Percentiles rank a stretch among this genome's conserved stretches.
Conservation (phyloP, 805 yeast species). For the Ogataea philodendri region DNA sequence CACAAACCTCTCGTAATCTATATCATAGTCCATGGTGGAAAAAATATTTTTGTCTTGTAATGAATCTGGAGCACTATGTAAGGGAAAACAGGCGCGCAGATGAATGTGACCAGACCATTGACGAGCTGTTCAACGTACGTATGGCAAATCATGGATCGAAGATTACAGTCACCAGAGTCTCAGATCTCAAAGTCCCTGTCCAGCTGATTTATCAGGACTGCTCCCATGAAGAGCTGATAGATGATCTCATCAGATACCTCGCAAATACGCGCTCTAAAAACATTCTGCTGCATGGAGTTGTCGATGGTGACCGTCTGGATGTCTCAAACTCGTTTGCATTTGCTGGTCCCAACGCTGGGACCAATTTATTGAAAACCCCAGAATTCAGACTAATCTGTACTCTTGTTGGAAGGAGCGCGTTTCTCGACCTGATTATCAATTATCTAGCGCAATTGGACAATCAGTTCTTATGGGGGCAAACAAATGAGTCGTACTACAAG, state of each 20-base stretch:
- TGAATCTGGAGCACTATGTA: slow-evolving; percentile 17
- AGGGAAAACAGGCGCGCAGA: slow-evolving; percentile 1
- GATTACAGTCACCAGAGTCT: slow-evolving; percentile 1
- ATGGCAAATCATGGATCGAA: neutral
- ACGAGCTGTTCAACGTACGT: neutral
- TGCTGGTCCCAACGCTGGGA: slow-evolving; percentile 37
- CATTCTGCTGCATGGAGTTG: slow-evolving; percentile 44
- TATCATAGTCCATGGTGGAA: slow-evolving; percentile 19
- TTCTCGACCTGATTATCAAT: slow-evolving; percentile 40
- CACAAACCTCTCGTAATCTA: slow-evolving; percentile 43
- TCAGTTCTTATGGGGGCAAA: slow-evolving; percentile 26
- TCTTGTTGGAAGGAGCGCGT: slow-evolving; percentile 39
- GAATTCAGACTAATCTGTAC: slow-evolving; percentile 44
- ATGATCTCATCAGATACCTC: slow-evolving; percentile 38
- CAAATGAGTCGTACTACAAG: slow-evolving; percentile 5
- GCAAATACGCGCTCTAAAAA: slow-evolving; percentile 34
- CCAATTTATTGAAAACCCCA: slow-evolving; percentile 40
- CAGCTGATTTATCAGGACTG: neutral
- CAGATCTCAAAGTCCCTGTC: neutral
- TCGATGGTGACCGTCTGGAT: slow-evolving; percentile 30
- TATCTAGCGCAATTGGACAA: slow-evolving; percentile 29
- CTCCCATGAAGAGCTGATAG: slow-evolving; percentile 39
- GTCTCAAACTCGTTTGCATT: slow-evolving; percentile 33
- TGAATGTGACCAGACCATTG: neutral
- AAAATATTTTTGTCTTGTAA: slow-evolving; percentile 10